Evolutionary conservation across 148 eudicot genomes (phyloP), one percentile per base, ranked within the genome.

Genomic region (Vaccinium corymbosum): DNA sequence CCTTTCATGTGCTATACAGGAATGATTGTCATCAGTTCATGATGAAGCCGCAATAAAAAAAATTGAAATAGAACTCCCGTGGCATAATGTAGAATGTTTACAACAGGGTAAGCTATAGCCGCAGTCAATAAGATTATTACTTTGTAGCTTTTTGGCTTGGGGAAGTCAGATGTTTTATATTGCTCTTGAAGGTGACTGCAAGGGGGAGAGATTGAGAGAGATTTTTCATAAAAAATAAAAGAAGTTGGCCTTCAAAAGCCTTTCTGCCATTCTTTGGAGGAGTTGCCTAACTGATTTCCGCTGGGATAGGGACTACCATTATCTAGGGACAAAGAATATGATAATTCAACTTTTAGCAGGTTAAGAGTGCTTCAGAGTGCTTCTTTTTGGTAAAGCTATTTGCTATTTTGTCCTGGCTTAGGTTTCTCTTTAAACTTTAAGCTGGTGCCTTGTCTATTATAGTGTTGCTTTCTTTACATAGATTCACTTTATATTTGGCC

Each of bases 251-350:
- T 55, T 79, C 50, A 56, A 79, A 79, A 56, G 27, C 48, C 20
- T 56, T 13, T 53, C 66, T 78, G 19, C 80, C 4, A 50, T 78
- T 77, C 11, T 77, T 77, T 22, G 35, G 13, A 77, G 80, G 59
- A 20, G 16, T 22, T 52, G 46, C 42, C 3, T 35, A 11, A 55
- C 20, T 78, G n/a, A 29, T 35, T 79, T 42, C 51, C 42, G 71
- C 53, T 15, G 1, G 48, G 85, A 83, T 56, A 76, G 71, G 46
- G 85, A 83, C 80, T 48, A 10, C 56, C 80, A 83, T 29, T 76
- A 59, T 83, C 46, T 14, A 74, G 85, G 74, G 80, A 61, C 80
- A 72, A 59, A 83, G 76, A 68, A 59, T 71, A 27, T 57, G 52
- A 32, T 78, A 57, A 64, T 61, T 84, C 81, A 29, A 57, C 76